Evolutionary conservation across 1,284 basidiomycete species (phyloP), one percentile per base, ranked within the genome.

Genomic region (Microbotryum saponariae): DNA sequence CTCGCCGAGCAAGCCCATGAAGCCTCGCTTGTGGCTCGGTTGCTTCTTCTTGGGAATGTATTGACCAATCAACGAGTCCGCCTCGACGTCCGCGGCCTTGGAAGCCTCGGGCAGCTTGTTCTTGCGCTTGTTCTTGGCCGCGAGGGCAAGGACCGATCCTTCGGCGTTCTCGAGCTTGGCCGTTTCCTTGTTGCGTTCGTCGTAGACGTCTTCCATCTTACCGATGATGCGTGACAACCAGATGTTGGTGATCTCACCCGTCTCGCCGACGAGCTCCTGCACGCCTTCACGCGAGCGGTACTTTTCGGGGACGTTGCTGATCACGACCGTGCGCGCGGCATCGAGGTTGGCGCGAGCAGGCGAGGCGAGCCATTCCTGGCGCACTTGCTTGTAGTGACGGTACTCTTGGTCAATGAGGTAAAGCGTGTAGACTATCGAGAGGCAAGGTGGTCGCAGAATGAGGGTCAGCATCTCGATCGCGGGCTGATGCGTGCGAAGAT

Each of bases 151-250:
- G 6, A 94, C 79, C n/a, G 81, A 77, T 12, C 84, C 86, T 74
- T 91, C 89, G 0, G 88, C 90, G 5, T 82, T 81, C 75, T 97
- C 92, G 55, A 96, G 82, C 72, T 88, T 87, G 64, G 79, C 77
- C 71, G 82, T 85, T 9, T 87, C 86, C 21, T 81, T 80, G 51
- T 86, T 76, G 18, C 89, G 86, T 54, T 88, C 83, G 55, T 91
- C 83, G 71, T 87, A 88, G 18, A 96, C 79, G 6, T 89, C 84
- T 73, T 89, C 86, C 61, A 91, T 78, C 72, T 94, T 83, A 46
- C 79, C 77, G 73, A 71, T 72, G 64, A 72, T 61, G 59, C 70
- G 70, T 54, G 49, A 48, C 48, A 96, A 80, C 91, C 92, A 97
- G 29, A 97, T 82, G 63, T 85, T 83, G 68, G 84, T 84, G 8